Evolutionary conservation across 2,329 filamentous ascomycete genomes (phyloP), one percentile per base, ranked within the genome.

Genomic region (Monosporascus sp.): DNA sequence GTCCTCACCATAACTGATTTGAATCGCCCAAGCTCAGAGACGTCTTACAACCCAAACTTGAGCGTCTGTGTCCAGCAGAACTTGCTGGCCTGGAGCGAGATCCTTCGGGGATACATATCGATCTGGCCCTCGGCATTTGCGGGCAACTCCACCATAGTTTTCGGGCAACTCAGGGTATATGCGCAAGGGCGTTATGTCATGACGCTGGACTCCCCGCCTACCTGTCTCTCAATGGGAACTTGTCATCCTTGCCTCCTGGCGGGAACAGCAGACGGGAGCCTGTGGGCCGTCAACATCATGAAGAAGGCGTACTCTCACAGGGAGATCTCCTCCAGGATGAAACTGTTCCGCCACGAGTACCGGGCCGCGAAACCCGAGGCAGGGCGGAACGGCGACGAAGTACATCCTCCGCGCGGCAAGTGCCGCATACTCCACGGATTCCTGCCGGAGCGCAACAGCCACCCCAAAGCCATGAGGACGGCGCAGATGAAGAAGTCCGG

Each of bases 321-420:
- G 43, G 63, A 71, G 45, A 71, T 69, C 53, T 63, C 69, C 18
- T 62, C 67, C 56, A 76, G 76, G 57, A 52, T 76, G 11, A 73
- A 70, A 59, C 44, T 84, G 1, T 74, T 83, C 48, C 77, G 81
- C 45, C 80, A 82, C 60, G 79, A 83, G 61, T 80, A 79, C 58
- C 69, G 73, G 1, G 68, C 74, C 20, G 49, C 69, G 20, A 66
- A 70, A 38, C 24, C 58, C 52, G 6, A 48, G 48, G 45, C 51
- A 37, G 22, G 25, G 6, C 39, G 50, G 6, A 49, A 56, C 2
- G 31, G 52, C 0, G 65, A 63, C 2, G 67, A 65, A 6, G 65
- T 64, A 1, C 66, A 60, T 1, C 55, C 61, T 1, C 56, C 58
- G n/a, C 68, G 77, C n/a, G 78, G 80, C 11, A 74, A 71, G 2